Percentiles rank a stretch among this genome's conserved stretches.
phyloP scores from a whole-genome alignment of 1,284 basidiomycete genomes.

The Kalmanozyma brasiliensis region DNA sequence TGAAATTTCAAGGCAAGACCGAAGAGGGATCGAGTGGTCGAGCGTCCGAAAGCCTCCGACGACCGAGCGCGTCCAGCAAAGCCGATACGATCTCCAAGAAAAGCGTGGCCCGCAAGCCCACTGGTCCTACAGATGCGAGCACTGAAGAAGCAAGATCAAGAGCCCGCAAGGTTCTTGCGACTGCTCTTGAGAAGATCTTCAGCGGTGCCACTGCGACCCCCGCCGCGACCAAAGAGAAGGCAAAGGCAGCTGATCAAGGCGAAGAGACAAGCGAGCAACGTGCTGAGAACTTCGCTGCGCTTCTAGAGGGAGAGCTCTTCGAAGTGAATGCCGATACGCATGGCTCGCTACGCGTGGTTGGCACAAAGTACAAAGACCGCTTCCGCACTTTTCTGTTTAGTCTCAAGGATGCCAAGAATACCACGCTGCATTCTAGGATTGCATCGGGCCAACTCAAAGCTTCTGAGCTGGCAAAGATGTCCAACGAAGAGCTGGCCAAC shows the following conservation, averaged over 20 bases:
- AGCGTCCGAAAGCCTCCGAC: constrained; percentile 14
- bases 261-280: constrained; percentile 14
- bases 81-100: constrained; percentile 15
- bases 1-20: background rate
- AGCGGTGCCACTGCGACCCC: background rate
- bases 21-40: constrained; percentile 3
- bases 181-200: constrained; percentile 34
- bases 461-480: constrained; percentile 56
- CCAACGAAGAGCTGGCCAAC: constrained; percentile 64
- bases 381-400: constrained; percentile 65
- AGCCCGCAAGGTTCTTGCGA: constrained; percentile 32
- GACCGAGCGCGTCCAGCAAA: constrained; percentile 26
- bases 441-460: constrained; percentile 53
- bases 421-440: constrained; percentile 59
- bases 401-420: constrained; percentile 65
- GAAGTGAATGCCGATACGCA: constrained; percentile 41
- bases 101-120: constrained; percentile 14
- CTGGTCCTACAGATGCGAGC: constrained; percentile 35
- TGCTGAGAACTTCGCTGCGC: constrained; percentile 32
- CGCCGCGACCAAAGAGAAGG: constrained; percentile 1
- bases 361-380: constrained; percentile 59
- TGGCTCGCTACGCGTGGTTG: constrained; percentile 23
- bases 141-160: constrained; percentile 37
- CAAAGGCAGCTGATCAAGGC: background rate
- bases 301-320: constrained; percentile 52